Evolutionary conservation across 2,329 filamentous ascomycete species (phyloP).

Genomic region (Phoma herbarum): DNA sequence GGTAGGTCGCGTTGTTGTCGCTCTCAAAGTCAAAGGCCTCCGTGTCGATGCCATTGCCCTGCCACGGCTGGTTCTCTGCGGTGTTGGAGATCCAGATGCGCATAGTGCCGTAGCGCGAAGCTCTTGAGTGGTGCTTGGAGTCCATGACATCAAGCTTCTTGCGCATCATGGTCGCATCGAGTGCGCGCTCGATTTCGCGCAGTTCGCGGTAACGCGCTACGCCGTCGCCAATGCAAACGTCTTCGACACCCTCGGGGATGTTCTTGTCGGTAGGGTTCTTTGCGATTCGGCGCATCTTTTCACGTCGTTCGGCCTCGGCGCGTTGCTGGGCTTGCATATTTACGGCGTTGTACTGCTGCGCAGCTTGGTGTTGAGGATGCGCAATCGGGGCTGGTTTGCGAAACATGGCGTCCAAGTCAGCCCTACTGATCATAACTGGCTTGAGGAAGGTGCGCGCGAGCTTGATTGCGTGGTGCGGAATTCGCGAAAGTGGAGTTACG

Average conservation of each 20-base stretch:
- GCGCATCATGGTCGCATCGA: constrained; percentile 93
- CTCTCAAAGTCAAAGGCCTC: constrained; percentile 84
- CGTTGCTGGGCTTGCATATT: constrained; percentile 56
- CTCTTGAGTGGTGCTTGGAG: constrained; percentile 74
- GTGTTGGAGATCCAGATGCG: constrained; percentile 96
- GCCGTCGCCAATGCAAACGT: constrained; percentile 81
- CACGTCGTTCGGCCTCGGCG: constrained; percentile 62
- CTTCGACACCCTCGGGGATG: constrained; percentile 85
- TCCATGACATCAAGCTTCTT: constrained; percentile 93
- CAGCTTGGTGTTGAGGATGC: constrained; percentile 59
- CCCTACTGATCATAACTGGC: constrained; percentile 55
- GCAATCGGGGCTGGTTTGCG: constrained; percentile 57
- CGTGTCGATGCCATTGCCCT: constrained; percentile 72
- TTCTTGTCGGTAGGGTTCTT: constrained; percentile 95
- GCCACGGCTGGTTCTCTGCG: constrained; percentile 93
- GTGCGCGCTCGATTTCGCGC: constrained; percentile 83
- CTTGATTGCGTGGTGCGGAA: constrained; percentile 14
- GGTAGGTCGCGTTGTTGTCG: constrained; percentile 80
- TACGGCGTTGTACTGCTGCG: constrained; percentile 54
- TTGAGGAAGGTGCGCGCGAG: constrained; percentile 15
- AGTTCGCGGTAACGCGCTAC: constrained; percentile 83
- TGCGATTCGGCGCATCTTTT: constrained; percentile 79
- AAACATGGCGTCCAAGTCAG: constrained; percentile 59
- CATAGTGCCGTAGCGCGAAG: constrained; percentile 83
- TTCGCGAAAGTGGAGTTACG: constrained; percentile 32